Evolutionary conservation across 441 rosid genomes (phyloP), one percentile per base, ranked within the genome.

Genomic region (Aquilaria agallochum): DNA sequence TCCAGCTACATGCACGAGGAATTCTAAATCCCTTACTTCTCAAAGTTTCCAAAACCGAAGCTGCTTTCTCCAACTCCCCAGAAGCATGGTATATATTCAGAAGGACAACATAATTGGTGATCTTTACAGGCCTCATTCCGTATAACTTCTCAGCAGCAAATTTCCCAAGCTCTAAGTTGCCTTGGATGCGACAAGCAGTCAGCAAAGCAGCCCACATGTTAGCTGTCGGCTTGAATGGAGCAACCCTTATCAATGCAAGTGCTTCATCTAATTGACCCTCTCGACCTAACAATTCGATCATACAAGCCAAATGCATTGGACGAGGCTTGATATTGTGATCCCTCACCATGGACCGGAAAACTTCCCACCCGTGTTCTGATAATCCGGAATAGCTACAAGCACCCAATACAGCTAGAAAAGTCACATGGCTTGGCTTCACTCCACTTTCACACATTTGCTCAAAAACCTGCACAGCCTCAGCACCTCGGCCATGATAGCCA

Each of bases 151-250:
- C 96, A 5, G 96, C 96, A 5, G 87, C 93, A 53, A 82, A 74
- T 73, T 82, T 83, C 58, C 98, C 98, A 0, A 93, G 96, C 76
- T 88, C 88, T 2, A 90, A 67, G 73, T 93, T 84, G 55, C 73
- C 86, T 14, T 88, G 78, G 55, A 82, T 78, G 57, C 98, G 85
- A 74, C 92, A 82, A 11, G 93, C 98, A 8, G 96, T 90, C 62
- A 93, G 72, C 63, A 90, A 78, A 32, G 97, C 95, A 71, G 89
- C 96, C 98, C 98, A 90, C 96, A 93, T 93, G 61, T 93, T 93
- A 47, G 71, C 83, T 0, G 96, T 90, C 9, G 94, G 87, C 72
- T 79, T 71, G 66, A 87, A 78, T 31, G 92, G 86, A 42, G 95
- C 84, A 56, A 68, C 64, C 72, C 83, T 71, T 47, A 90, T 76